Evolutionary conservation across 2,329 filamentous ascomycete genomes (phyloP), one percentile per base, ranked within the genome.

Genomic region (Beauveria brongniartii): DNA sequence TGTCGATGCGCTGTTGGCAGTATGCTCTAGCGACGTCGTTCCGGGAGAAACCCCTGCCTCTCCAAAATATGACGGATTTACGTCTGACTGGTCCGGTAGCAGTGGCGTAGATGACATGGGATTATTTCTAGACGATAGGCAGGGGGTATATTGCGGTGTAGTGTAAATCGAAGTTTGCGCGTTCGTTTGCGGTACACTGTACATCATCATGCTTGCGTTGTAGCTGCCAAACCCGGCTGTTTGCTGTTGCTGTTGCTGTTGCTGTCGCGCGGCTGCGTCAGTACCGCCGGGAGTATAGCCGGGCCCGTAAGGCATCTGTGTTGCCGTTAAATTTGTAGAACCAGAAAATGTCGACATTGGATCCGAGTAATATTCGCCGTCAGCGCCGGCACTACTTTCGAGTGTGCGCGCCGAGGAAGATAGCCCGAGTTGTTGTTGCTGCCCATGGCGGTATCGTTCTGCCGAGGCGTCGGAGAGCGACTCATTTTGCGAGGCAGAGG

Each of bases 161-260:
- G 93, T 89, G 77, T 95, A 96, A 75, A 88, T 80, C 77, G 84
- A 73, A 76, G 78, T 79, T 75, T 84, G 83, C 65, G 80, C 76
- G 64, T 77, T 78, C 69, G 85, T 78, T 71, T 87, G 86, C 70
- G 82, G 78, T 69, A 92, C 88, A 76, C 86, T 87, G 79, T 95
- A 95, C 82, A 94, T 87, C 78, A 93, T 85, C 65, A 84, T 83
- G 60, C 83, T 77, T 59, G 86, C 75, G 69, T 78, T 86, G 78
- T 83, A 89, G 73, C 77, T 78, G 69, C 77, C 74, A 68, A 84
- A 86, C 66, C 73, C 73, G 67, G 81, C 81, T 64, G 80, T 74
- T 69, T 80, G 80, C 46, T 58, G 55, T 37, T 80, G 80, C 44
- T 58, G 55, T 37, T 80, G 80, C 44, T 57, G 55, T 24, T 58